phyloP scores from a whole-genome alignment of 2,329 filamentous ascomycete species.

The Dothistroma pini region DNA sequence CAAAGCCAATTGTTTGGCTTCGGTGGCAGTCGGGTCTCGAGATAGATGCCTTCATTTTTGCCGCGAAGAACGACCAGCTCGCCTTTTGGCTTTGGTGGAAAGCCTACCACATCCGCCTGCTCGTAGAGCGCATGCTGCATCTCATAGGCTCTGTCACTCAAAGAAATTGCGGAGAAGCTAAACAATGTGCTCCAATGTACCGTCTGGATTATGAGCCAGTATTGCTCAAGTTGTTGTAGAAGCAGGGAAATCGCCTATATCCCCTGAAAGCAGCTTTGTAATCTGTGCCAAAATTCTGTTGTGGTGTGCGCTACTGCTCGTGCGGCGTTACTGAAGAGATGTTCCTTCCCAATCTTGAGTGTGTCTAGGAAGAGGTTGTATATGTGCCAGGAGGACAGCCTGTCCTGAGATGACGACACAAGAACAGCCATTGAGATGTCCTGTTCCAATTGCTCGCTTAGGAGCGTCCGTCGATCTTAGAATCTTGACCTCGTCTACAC shows the following conservation, averaged over 20 bases:
- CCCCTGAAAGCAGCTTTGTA: not conserved
- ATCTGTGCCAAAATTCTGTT: not conserved
- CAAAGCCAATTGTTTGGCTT: not conserved
- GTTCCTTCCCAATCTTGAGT: not conserved
- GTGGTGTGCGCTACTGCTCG: not conserved
- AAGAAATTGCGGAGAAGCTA: not conserved
- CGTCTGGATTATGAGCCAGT: not conserved
- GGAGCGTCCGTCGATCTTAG: not conserved
- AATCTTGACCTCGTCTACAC: not conserved
- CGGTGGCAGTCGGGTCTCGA: not conserved
- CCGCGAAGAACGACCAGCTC: not conserved
- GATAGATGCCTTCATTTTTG: not conserved
- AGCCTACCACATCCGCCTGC: not conserved
- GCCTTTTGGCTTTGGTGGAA: not conserved
- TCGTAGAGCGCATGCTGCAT: not conserved
- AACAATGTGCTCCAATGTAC: not conserved
- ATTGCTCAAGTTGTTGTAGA: not conserved
- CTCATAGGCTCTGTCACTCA: not conserved
- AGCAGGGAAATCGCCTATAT: not conserved
- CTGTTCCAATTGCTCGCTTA: not conserved
- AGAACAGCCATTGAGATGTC: not conserved
- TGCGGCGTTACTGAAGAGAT: not conserved
- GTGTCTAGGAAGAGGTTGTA: not conserved
- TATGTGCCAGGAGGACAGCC: not conserved
- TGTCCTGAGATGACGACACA: not conserved